Evolutionary conservation across 2,329 filamentous ascomycete species (phyloP), one percentile per base, ranked within the genome.

Genomic region (Sporothrix dimorphospora): DNA sequence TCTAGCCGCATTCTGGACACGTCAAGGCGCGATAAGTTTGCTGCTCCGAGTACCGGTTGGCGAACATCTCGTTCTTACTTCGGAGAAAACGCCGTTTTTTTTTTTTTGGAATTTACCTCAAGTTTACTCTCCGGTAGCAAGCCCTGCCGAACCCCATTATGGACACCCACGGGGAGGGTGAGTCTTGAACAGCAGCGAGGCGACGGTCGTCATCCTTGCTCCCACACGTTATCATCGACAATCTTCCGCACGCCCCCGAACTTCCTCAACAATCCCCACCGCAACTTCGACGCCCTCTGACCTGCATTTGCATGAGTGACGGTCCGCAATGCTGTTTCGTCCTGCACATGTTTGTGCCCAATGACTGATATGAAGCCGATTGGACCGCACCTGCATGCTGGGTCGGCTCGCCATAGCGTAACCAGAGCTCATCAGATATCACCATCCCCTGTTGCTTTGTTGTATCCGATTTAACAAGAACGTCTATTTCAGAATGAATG

Each of bases 1-100:
- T 67, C 63, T 67, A 67, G 63, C 63, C 12, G 63, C 63, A 67
- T 67, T 45, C 59, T 45, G 24, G 16, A 19, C 59, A 45, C 59
- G 40, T 40, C 19, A 21, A 61, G 34, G 34, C 55, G 34, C 19
- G 7, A 40, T 9, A 63, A 12, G n/a, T 9, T 4, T 4, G 21
- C 21, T 65, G 27, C 45, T 67, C 65, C 65, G 65, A 67, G 7
- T 24, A 38, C 45, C 19, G 27, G 45, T 21, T 16, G 42, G 8
- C 19, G 27, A 34, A 21, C n/a, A 30, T 38, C 8, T 53, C 65
- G 45, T 67, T 24, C 38, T 67, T 51, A 51, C 45, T 67, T 67
- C 65, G 45, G 65, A 67, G 45, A 51, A 67, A 67, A 21, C 19
- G 16, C 45, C 11, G 27, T 38, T 27, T 1, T 53, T 53, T 24